A percentile compares a stretch with the other conserved stretches of the same genome.
Conservation (phyloP, 1,284 basidiomycete genomes). For the Pyrrhoderma lamaoense region DNA sequence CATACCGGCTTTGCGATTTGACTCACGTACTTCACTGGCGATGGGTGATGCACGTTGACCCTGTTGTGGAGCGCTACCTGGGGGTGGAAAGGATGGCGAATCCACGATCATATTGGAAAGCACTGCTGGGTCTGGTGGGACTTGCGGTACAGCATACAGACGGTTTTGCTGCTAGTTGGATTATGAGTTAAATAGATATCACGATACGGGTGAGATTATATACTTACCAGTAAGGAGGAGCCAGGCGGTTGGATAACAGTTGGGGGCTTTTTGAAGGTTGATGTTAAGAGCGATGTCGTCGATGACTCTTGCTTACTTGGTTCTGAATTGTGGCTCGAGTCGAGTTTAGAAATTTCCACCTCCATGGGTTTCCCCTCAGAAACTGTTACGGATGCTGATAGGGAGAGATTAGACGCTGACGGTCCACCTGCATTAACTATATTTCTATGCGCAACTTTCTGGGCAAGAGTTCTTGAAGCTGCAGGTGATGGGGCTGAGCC, state of each 20-base stretch:
- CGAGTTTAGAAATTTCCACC: too few species aligned
- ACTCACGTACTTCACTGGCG: conserved; percentile 34
- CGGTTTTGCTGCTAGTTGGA: not conserved
- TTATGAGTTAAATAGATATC: not conserved
- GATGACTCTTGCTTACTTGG: conserved; percentile 6
- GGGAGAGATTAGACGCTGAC: too few species aligned
- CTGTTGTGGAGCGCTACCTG: conserved; percentile 19
- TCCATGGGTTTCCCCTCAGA: not conserved
- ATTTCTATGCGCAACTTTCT: too few species aligned
- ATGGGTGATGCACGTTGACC: conserved; percentile 35
- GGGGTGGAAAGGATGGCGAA: conserved; percentile 32
- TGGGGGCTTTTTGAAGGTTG: conserved; percentile 11
- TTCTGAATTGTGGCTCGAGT: too few species aligned
- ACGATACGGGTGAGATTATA: not conserved
- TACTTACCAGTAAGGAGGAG: conserved; percentile 2
- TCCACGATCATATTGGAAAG: conserved; percentile 23
- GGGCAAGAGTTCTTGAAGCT: too few species aligned
- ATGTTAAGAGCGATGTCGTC: conserved; percentile 25
- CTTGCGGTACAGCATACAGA: not conserved
- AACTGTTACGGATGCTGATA: conserved; percentile 23
- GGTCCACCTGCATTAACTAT: too few species aligned
- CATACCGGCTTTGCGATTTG: conserved; percentile 1
- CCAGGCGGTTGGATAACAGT: conserved; percentile 6
- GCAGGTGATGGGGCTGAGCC: too few species aligned
- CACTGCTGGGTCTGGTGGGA: conserved; percentile 4